Percentiles rank a stretch among this genome's conserved stretches.
Conservation (phyloP, 768 basidiomycete species). For the Mycena maculata region DNA sequence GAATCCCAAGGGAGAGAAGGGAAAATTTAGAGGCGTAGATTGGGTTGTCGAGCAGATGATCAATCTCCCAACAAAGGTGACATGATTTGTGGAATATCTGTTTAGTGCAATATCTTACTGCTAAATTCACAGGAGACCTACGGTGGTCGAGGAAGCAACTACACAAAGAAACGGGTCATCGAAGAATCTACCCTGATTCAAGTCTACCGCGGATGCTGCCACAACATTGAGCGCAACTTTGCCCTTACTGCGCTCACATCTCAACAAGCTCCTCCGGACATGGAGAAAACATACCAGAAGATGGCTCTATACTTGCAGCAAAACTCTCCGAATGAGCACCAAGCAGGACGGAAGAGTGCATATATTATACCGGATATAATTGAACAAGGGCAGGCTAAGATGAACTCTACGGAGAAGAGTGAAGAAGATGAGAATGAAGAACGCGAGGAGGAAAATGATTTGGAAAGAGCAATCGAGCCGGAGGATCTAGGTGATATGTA, state of each 20-base stretch:
- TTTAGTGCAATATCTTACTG: neutral
- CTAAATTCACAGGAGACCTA: constrained; percentile 42
- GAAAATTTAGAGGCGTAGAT: constrained; percentile 48
- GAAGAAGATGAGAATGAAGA: constrained; percentile 16
- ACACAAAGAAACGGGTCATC: constrained; percentile 42
- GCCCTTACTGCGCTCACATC: constrained; percentile 40
- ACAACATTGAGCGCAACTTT: constrained; percentile 42
- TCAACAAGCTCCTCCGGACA: constrained; percentile 42
- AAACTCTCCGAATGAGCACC: constrained; percentile 29
- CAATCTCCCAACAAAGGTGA: constrained; percentile 58
- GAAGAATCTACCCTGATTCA: constrained; percentile 42
- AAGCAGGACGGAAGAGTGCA: constrained; percentile 24
- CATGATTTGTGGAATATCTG: neutral
- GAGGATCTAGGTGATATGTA: too few species aligned
- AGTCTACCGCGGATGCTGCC: constrained; percentile 43
- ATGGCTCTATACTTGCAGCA: constrained; percentile 32
- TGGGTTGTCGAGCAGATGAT: constrained; percentile 54
- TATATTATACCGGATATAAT: constrained; percentile 35
- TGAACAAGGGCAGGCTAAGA: constrained; percentile 8
- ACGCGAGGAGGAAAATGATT: neutral
- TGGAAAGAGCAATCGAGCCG: too few species aligned
- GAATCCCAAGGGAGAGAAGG: constrained; percentile 50
- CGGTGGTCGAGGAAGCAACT: constrained; percentile 49
- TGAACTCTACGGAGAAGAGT: constrained; percentile 15
- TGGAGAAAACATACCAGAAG: constrained; percentile 39